Conservation (phyloP, 257 asterid genomes). For the Echium plantagineum region DNA sequence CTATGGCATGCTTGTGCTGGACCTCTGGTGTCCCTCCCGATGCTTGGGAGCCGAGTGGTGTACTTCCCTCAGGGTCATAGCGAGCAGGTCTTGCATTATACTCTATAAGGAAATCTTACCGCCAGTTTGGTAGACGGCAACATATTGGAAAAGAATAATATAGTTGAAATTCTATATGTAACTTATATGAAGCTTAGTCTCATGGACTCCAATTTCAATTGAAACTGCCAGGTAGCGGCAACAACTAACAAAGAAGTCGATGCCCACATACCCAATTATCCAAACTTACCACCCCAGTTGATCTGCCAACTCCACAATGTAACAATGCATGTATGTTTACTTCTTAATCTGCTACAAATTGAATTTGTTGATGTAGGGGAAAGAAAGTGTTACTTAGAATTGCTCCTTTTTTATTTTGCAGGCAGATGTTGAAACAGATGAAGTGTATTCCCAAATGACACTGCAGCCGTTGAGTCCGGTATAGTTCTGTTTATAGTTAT, state of each 20-base stretch:
- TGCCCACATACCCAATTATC: constrained; percentile 90
- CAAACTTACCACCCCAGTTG: constrained; percentile 79
- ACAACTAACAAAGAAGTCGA: constrained; percentile 91
- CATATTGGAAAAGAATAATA: not conserved
- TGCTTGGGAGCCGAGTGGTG: constrained; percentile 82
- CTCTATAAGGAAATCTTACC: not conserved
- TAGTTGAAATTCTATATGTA: not conserved
- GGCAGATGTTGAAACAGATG: constrained; percentile 99
- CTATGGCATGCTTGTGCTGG: constrained; percentile 99
- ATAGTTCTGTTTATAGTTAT: constrained; percentile 41
- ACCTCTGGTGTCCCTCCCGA: constrained; percentile 84
- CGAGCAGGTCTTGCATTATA: constrained; percentile 59
- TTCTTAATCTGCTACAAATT: constrained; percentile 15
- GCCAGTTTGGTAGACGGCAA: not conserved
- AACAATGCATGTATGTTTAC: constrained; percentile 86
- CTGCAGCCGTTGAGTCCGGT: constrained; percentile 89
- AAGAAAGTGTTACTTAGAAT: not conserved
- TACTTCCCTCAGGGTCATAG: constrained; percentile 99
- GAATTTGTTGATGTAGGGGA: constrained; percentile 10
- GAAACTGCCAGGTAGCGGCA: constrained; percentile 62
- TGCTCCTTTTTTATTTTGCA: constrained; percentile 30
- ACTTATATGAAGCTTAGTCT: constrained; percentile 7
- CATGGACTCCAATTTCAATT: constrained; percentile 23
- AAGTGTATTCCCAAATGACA: constrained; percentile 97
- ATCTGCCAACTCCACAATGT: constrained; percentile 97